phyloP scores from a whole-genome alignment of 2,329 filamentous ascomycete genomes.

The Canariomyces notabilis region DNA sequence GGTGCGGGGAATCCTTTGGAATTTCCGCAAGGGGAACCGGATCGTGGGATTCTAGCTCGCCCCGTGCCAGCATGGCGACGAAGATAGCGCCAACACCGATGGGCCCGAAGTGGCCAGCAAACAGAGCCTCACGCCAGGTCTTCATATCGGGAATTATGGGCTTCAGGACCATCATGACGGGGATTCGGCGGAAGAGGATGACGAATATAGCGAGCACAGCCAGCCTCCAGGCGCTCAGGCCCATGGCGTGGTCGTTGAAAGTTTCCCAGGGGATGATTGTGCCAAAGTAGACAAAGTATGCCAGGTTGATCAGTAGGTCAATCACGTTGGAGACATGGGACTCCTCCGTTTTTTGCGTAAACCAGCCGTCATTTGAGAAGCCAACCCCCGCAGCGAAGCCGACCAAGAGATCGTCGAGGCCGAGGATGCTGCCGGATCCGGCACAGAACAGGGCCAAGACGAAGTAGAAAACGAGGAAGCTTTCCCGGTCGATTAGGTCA shows the following conservation, averaged over 20 bases:
- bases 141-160: slow-evolving; percentile 94
- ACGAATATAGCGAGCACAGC: slow-evolving; percentile 93
- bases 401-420: slow-evolving; percentile 88
- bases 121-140: slow-evolving; percentile 94
- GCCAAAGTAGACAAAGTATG: slow-evolving; percentile 96
- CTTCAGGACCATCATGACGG: slow-evolving; percentile 87
- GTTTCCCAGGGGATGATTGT: slow-evolving; percentile 95
- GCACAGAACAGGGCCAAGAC: slow-evolving; percentile 93
- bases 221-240: slow-evolving; percentile 79
- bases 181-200: slow-evolving; percentile 91
- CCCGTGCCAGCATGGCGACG: slow-evolving; percentile 83
- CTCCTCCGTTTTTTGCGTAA: slow-evolving; percentile 95
- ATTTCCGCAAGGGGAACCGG: slow-evolving; percentile 67
- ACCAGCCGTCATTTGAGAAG: slow-evolving; percentile 99
- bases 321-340: slow-evolving; percentile 99
- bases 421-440: slow-evolving; percentile 84
- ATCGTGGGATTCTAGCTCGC: slow-evolving; percentile 74
- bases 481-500: slow-evolving; percentile 89
- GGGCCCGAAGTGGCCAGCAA: slow-evolving; percentile 94
- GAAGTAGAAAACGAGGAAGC: slow-evolving; percentile 98
- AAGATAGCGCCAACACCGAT: slow-evolving; percentile 98
- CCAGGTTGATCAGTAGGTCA: slow-evolving; percentile 90
- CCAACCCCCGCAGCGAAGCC: slow-evolving; percentile 96
- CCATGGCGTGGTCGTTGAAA: slow-evolving; percentile 71
- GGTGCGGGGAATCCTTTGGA: slow-evolving; percentile 52